These are phyloP conservation scores for Uromyces viciae-fabae DNA, from an alignment of 1,284 basidiomycete genomes.

Conservation along the genomic window DNA sequence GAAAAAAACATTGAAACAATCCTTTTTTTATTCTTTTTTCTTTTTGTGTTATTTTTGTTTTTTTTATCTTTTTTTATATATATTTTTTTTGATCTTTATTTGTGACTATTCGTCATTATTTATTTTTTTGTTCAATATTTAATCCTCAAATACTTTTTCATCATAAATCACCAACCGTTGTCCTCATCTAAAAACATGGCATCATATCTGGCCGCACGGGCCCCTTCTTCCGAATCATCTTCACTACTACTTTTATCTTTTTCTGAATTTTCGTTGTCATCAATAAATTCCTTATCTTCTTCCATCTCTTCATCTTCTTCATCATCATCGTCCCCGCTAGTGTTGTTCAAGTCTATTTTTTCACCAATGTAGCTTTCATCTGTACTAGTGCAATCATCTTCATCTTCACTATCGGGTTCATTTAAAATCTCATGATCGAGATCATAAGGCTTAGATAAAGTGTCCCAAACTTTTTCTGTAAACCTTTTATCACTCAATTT, in stretches of 20 bases:
- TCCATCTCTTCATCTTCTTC: not conserved
- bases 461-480: not conserved
- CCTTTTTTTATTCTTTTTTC: too few relatives aligned
- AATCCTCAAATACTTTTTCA: not conserved
- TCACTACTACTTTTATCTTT: not conserved
- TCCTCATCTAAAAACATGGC: not conserved
- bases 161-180: too few relatives aligned
- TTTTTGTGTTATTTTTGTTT: too few relatives aligned
- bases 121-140: too few relatives aligned
- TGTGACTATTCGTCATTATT: too few relatives aligned
- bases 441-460: not conserved
- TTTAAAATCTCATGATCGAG: constrained; percentile 6
- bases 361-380: not conserved
- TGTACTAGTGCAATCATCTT: not conserved
- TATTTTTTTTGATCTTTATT: too few relatives aligned
- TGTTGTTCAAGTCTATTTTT: not conserved
- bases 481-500: not conserved
- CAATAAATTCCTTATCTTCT: too few relatives aligned
- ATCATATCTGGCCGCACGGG: not conserved
- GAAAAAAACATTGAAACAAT: too few relatives aligned
- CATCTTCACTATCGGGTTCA: not conserved
- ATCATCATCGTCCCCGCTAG: not conserved
- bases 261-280: not conserved
- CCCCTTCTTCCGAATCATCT: not conserved
- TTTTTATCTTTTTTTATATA: too few relatives aligned